phyloP scores from a whole-genome alignment of 2,329 filamentous ascomycete species.

The Hirsutella rhossiliensis region DNA sequence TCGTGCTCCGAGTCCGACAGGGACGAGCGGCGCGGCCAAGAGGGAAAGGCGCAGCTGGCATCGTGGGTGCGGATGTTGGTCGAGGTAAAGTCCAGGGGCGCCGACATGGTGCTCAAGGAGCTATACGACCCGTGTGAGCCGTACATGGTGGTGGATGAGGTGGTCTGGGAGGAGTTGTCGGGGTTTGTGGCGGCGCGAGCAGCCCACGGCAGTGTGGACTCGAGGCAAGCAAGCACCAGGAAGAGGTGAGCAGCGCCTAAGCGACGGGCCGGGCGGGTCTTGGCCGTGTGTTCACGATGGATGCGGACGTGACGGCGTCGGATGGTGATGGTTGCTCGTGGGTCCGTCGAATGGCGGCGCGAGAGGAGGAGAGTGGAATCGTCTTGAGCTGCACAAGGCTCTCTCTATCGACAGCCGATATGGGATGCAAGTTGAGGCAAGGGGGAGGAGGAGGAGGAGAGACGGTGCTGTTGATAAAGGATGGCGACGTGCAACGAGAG shows the following conservation, averaged over 20 bases:
- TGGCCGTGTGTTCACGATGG: too few relatives aligned
- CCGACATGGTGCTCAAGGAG: constrained; percentile 30
- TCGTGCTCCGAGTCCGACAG: constrained; percentile 29
- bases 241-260: too few relatives aligned
- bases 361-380: too few relatives aligned
- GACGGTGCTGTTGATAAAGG: not conserved
- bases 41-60: constrained; percentile 42
- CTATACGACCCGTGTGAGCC: constrained; percentile 38
- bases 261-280: too few relatives aligned
- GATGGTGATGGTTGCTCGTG: too few relatives aligned
- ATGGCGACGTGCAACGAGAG: not conserved
- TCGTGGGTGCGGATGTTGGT: constrained; percentile 28
- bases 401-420: too few relatives aligned
- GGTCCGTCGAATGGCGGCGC: too few relatives aligned
- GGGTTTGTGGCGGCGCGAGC: not conserved
- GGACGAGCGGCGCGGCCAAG: constrained; percentile 44
- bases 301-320: too few relatives aligned
- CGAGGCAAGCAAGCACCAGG: too few relatives aligned
- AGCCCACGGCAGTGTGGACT: too few relatives aligned
- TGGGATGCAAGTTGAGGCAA: constrained; percentile 3
- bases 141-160: constrained; percentile 27
- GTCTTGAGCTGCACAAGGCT: too few relatives aligned
- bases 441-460: not conserved
- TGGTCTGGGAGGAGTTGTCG: constrained; percentile 6
- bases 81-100: constrained; percentile 34